Evolutionary conservation across 331 rosid genomes (phyloP), one percentile per base, ranked within the genome.

Genomic region (Ulmus americana): DNA sequence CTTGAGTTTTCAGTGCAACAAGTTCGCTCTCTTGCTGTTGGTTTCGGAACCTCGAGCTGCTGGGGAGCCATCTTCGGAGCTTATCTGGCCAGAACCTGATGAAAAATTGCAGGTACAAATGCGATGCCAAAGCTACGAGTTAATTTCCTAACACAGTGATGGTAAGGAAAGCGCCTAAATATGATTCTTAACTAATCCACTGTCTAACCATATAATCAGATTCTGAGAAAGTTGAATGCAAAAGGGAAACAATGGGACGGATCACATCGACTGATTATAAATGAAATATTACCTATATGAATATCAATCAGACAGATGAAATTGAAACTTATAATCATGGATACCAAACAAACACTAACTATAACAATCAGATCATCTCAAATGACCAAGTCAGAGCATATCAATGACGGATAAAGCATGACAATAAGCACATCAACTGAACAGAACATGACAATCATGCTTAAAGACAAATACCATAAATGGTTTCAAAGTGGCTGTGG

Each of bases 41-140:
- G 77, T 81, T 82, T 74, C 76, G 79, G 74, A 70, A 82, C 79
- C 71, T 86, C 15, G 83, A 78, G 75, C 74, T 73, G 83, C 69
- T 81, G 43, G 94, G 94, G 42, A 88, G 81, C 96, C 90, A 92
- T 79, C 84, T 80, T 47, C 72, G 55, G 41, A 88, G 75, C 76
- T 80, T 82, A 72, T 88, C 94, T 14, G 96, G 96, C 91, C 83
- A 89, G 69, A 78, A 80, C 87, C 98, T 92, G 80, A 35, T 59
- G 12, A 64, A 43, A 71, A 16, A 28, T 59, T 58, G 59, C 44
- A 68, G 43, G 63, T 47, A 8, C 9, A 44, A 47, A 59, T n/a
- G 5, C 10, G 22, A 5, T n/a, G 28, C 61, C 44, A 13, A 38
- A 38, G 43, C 61, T 38, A 55, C 10, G 8, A 53, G 10, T 53